Percentiles rank a stretch among this genome's conserved stretches.
These are phyloP conservation scores for Dioszegia crocea DNA, from an alignment of 768 basidiomycete species.

Conservation along the genomic window DNA sequence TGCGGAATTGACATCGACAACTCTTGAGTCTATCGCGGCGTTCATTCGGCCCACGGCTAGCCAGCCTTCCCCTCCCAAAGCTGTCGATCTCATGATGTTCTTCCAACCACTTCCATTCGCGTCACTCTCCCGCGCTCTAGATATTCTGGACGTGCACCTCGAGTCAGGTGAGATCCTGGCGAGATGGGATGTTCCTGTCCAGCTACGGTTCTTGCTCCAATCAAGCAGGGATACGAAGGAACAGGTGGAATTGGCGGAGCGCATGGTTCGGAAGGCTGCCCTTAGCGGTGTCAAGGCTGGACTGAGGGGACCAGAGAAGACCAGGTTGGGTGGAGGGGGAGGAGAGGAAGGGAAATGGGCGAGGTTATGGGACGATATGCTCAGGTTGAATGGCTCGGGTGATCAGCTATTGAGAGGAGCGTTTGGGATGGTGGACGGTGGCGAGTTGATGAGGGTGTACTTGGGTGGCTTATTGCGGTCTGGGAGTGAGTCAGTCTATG, in stretches of 20 bases:
- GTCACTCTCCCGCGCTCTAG: conserved; percentile 75
- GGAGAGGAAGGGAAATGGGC: conserved; percentile 68
- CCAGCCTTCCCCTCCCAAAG: conserved; percentile 55
- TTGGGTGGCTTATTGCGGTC: conserved; percentile 78
- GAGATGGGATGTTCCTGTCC: conserved; percentile 77
- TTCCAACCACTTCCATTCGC: conserved; percentile 72
- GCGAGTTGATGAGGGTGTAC: conserved; percentile 77
- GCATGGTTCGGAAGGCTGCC: conserved; percentile 59
- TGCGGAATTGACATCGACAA: conserved; percentile 74
- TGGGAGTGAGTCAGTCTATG: conserved; percentile 65
- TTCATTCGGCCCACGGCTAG: conserved; percentile 73
- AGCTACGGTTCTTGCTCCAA: conserved; percentile 84
- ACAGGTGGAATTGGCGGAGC: conserved; percentile 79
- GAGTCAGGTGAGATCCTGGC: conserved; percentile 88
- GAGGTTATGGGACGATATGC: conserved; percentile 83
- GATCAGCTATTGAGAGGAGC: conserved; percentile 67
- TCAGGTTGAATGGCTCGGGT: conserved; percentile 63
- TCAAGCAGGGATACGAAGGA: conserved; percentile 62
- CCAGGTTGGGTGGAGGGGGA: conserved; percentile 48
- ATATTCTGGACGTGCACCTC: conserved; percentile 88
- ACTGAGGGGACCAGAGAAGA: conserved; percentile 2
- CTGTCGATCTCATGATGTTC: conserved; percentile 72
- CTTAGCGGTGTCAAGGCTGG: conserved; percentile 6
- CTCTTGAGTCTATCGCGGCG: conserved; percentile 70
- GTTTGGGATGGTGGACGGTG: conserved; percentile 67